Base-by-base conservation (phyloP, 768 basidiomycete species). In the Tricholoma terreum region DNA sequence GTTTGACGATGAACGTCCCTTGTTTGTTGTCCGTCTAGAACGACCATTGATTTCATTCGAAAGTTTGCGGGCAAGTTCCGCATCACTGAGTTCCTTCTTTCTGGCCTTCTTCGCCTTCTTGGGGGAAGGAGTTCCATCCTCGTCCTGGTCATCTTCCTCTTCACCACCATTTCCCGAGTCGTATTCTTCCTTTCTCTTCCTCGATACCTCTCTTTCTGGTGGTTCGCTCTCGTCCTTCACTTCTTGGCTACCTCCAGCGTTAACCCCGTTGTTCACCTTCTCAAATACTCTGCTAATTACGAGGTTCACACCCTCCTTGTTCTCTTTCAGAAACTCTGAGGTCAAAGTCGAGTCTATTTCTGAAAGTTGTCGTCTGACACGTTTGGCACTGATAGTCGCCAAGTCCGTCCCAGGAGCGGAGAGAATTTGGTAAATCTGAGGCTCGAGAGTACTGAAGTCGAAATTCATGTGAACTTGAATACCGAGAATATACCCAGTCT, bases 311-410 rank as follows among this genome's bases (percentile, higher is more conserved):
- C 81, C 84, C 15, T 73, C 69, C 66, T 87, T 90, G 72, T 88
- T 73, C 61, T 83, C 79, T 65, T 85, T 89, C 58, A 95, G 68
- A 52, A 80, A 73, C 27, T 84, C 84, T 22, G 78, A 55, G 7
- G 86, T 84, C 54, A 91, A 67, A 17, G 78, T 71, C 8, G 81
- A 69, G 70, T 84, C 78, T 58, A 74, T 54, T 58, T 82, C 83
- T 56, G 76, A 64, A 60, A 94, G 75, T 67, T 85, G 82, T 67
- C 87, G 88, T 61, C 94, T 84, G 64, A 97, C 92, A 73, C 85
- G 86, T 75, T 92, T 96, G 46, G 93, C 94, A 68, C 86, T 90
- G 71, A 94, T 90, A 46, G 87, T 89, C 46, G 77, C 59, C 65
- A 94, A 80, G 77, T 94, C 89, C 48, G 83, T 87, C 48, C 84